phyloP scores from a whole-genome alignment of 176 grass and related monocot species.

The Areca catechu region DNA sequence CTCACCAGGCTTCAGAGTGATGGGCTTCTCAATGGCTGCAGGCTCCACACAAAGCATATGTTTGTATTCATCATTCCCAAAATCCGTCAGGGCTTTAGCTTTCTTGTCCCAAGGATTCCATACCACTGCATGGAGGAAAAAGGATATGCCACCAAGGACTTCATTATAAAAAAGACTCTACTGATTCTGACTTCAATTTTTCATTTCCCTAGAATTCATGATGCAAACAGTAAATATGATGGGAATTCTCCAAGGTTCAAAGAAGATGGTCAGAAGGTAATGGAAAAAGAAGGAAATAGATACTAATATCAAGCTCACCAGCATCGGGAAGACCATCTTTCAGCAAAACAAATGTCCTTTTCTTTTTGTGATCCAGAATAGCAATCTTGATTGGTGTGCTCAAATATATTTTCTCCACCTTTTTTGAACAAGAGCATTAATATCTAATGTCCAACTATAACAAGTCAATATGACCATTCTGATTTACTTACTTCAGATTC shows the following conservation, averaged over 20 bases:
- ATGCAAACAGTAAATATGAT: too few species aligned
- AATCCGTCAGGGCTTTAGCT: conserved; percentile 69
- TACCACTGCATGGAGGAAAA: conserved; percentile 36
- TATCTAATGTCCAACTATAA: too few species aligned
- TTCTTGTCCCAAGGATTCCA: conserved; percentile 97
- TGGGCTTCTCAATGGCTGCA: conserved; percentile 55
- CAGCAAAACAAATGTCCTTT: conserved; percentile 62
- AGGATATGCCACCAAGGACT: not conserved
- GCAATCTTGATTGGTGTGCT: conserved; percentile 63
- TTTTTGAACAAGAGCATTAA: conserved; percentile 17
- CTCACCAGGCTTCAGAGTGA: conserved; percentile 68
- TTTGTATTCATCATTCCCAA: conserved; percentile 67
- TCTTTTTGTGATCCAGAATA: conserved; percentile 89
- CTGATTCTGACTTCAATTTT: too few species aligned
- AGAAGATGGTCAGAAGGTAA: too few species aligned
- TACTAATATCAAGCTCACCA: conserved; percentile 23
- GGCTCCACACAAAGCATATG: conserved; percentile 76
- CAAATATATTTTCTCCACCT: conserved; percentile 83
- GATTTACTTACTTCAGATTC: conserved; percentile 54
- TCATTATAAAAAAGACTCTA: conserved; percentile 17
- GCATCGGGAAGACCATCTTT: conserved; percentile 84
- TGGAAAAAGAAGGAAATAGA: too few species aligned
- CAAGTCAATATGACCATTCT: too few species aligned
- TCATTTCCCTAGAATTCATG: too few species aligned
- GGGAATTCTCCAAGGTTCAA: too few species aligned